A percentile compares a stretch with the other conserved stretches of the same genome.
phyloP scores from a whole-genome alignment of 2,329 filamentous ascomycete genomes.

The Salinomyces thailandicus region DNA sequence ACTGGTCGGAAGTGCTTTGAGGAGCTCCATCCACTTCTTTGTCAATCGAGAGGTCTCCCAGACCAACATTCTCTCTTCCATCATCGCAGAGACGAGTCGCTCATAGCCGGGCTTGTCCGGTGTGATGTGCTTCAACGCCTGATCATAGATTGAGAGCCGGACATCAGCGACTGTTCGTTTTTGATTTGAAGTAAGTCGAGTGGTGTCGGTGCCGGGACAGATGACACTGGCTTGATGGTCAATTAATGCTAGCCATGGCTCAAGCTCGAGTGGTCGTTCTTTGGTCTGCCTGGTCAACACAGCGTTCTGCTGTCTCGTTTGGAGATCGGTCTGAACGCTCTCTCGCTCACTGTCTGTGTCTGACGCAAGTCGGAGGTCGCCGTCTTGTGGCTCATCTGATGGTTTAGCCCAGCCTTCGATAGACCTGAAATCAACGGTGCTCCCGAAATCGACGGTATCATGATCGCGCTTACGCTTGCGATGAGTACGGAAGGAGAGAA shows the following conservation, averaged over 20 bases:
- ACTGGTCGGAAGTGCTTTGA: conserved; percentile 46
- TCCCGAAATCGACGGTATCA: conserved; percentile 10
- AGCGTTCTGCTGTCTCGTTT: conserved; percentile 43
- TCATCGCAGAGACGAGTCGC: conserved; percentile 54
- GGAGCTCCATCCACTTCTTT: conserved; percentile 54
- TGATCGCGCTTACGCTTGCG: conserved; percentile 12
- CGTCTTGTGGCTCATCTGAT: conserved; percentile 19
- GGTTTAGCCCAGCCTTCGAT: conserved; percentile 26
- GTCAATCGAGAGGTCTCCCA: conserved; percentile 57
- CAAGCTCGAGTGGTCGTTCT: conserved; percentile 54
- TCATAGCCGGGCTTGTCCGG: conserved; percentile 41
- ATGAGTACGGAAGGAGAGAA: conserved; percentile 10
- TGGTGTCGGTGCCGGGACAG: conserved; percentile 36
- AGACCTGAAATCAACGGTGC: conserved; percentile 28
- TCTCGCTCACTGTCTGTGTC: conserved; percentile 14
- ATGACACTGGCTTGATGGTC: conserved; percentile 64
- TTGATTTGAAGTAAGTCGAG: conserved; percentile 48
- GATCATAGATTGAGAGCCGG: conserved; percentile 68
- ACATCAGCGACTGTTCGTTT: conserved; percentile 62
- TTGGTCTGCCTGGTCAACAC: conserved; percentile 55
- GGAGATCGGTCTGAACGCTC: conserved; percentile 14
- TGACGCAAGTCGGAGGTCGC: conserved; percentile 28
- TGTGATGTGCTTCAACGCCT: conserved; percentile 54
- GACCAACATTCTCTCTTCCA: conserved; percentile 62
- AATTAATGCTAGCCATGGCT: conserved; percentile 69